Evolutionary conservation across 106 monocot species (phyloP), one percentile per base, ranked within the genome.

Genomic region (Dioscorea alata): DNA sequence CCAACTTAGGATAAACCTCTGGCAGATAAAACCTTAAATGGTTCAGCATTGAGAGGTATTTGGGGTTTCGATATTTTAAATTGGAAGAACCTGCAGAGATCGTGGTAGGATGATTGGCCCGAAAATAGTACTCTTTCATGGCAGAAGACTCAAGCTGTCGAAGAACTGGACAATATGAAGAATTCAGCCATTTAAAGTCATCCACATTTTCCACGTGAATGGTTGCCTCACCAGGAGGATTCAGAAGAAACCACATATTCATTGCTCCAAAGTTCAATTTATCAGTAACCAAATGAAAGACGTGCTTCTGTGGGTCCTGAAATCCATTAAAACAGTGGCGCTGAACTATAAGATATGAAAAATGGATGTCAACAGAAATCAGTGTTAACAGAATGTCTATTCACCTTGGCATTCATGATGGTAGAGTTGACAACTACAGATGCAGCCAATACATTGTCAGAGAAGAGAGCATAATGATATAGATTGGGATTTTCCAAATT

Each of bases 241-340:
- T 90, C 66, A 85, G 58, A 33, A 90, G 20, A 74, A 90, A 90
- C 89, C 89, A 90, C 89, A 90, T 90, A 63, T 80, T 90, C 89
- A 90, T 90, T 35, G 89, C 85, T 81, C 89, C 89, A 75, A 90
- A 85, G 77, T 89, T 89, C 74, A 89, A 61, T 66, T 89, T 89
- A 75, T 89, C 89, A 51, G 89, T 89, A 65, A 89, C 89, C 12
- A 89, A 60, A 80, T 89, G 89, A 62, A 89, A 89, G 13, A 89
- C 89, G 73, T 89, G 89, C 63, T 89, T 89, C 76, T 85, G 82
- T 18, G 89, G 85, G 70, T 89, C 85, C 89, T 89, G 85, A 33
- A 79, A 74, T 51, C 14, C 34, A 69, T 48, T 21, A 3, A 52
- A 59, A 19, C n/a, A 18, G 25, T 58, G 59, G 54, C 71, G 54